Conservation (phyloP, 192 early-diverging fungal species). For the Coemansia sp. region DNA sequence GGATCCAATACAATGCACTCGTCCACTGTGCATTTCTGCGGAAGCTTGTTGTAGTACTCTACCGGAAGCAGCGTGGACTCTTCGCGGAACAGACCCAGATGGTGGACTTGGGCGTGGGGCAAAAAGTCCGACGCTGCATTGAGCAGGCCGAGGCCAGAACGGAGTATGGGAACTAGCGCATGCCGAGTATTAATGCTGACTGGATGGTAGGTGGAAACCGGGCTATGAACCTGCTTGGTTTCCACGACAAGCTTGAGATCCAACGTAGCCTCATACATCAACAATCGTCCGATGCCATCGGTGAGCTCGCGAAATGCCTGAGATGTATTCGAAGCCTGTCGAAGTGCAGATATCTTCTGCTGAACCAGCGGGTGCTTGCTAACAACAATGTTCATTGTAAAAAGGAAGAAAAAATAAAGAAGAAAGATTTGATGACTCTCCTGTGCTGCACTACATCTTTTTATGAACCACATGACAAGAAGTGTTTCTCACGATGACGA, state of each 20-base stretch:
- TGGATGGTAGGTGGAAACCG: slow-evolving; percentile 48
- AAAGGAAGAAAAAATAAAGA: too few species aligned
- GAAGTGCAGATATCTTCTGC: slow-evolving; percentile 59
- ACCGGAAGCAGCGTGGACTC: slow-evolving; percentile 77
- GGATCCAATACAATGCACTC: slow-evolving; percentile 77
- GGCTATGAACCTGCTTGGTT: slow-evolving; percentile 43
- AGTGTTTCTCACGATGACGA: background rate
- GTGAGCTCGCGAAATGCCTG: slow-evolving; percentile 57
- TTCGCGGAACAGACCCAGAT: slow-evolving; percentile 80
- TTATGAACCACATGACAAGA: background rate
- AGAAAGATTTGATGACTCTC: too few species aligned
- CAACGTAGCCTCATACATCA: slow-evolving; percentile 64
- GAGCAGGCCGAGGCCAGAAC: slow-evolving; percentile 63
- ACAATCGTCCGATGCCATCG: slow-evolving; percentile 53
- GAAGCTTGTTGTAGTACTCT: slow-evolving; percentile 93
- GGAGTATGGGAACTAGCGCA: slow-evolving; percentile 64
- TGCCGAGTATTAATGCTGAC: slow-evolving; percentile 35
- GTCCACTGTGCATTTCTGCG: slow-evolving; percentile 63
- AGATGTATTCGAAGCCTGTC: slow-evolving; percentile 47
- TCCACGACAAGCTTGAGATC: slow-evolving; percentile 34
- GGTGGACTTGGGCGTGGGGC: slow-evolving; percentile 69
- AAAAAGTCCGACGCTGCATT: slow-evolving; percentile 58
- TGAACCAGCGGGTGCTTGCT: slow-evolving; percentile 60
- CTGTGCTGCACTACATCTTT: too few species aligned
- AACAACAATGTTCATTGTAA: slow-evolving; percentile 19